phyloP scores from a whole-genome alignment of 2,329 filamentous ascomycete genomes.

The Colletotrichum higginsianum region DNA sequence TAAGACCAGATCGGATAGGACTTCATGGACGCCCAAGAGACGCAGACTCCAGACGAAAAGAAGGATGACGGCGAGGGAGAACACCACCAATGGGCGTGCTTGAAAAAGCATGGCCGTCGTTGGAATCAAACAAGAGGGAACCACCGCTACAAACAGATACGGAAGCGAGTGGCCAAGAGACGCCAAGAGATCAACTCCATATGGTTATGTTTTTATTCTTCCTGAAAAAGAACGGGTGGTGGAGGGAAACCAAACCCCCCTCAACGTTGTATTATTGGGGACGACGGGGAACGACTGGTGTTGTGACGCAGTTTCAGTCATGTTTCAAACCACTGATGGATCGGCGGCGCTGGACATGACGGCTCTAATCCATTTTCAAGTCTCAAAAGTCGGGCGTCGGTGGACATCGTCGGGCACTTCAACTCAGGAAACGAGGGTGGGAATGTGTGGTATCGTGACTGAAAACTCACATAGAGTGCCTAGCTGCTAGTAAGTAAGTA shows the following conservation, averaged over 20 bases:
- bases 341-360: not conserved
- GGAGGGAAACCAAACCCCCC: not conserved
- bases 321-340: conserved; percentile 22
- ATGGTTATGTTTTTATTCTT: conserved; percentile 5
- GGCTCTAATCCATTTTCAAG: no score
- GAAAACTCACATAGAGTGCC: no score
- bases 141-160: conserved; percentile 9
- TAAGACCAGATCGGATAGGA: conserved; percentile 16
- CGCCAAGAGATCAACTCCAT: not conserved
- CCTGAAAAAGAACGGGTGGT: not conserved
- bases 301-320: conserved; percentile 19
- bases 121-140: not conserved
- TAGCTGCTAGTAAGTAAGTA: not conserved
- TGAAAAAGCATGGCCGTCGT: conserved; percentile 36
- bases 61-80: conserved; percentile 23
- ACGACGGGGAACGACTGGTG: conserved; percentile 1
- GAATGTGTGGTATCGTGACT: not conserved
- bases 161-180: not conserved
- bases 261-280: not conserved
- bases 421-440: not conserved
- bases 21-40: conserved; percentile 15
- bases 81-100: conserved; percentile 26
- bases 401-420: not conserved
- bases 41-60: conserved; percentile 36
- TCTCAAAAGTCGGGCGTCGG: no score